These are phyloP conservation scores for grape (Vitis vinifera) DNA, from an alignment of 164 flowering plant species.

Conservation along the genomic window DNA sequence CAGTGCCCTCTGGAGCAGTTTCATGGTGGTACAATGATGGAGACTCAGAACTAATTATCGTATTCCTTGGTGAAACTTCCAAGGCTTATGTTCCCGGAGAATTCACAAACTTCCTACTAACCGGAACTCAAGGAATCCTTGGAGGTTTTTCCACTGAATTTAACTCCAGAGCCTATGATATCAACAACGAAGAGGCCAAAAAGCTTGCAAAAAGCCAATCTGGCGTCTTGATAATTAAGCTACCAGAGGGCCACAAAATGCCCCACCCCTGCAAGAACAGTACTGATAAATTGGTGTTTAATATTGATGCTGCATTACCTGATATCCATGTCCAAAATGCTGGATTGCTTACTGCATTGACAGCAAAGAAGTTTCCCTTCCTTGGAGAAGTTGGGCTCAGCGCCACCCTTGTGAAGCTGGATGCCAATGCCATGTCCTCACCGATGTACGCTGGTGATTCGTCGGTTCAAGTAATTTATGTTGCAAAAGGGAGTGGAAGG, in stretches of 20 bases:
- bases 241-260: constrained; percentile 10
- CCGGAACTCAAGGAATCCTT: constrained; percentile 9
- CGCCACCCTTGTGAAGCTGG: constrained; percentile 19
- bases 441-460: constrained; percentile 19
- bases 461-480: constrained; percentile 22
- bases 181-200: constrained; percentile 11
- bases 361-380: constrained; percentile 12
- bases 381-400: constrained; percentile 30
- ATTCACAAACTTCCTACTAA: too few relatives aligned
- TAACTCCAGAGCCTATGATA: constrained; percentile 5
- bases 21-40: too few relatives aligned
- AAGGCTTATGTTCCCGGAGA: too few relatives aligned
- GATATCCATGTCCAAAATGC: constrained; percentile 13
- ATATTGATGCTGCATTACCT: constrained; percentile 2
- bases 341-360: constrained; percentile 8
- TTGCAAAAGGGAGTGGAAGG: constrained; percentile 27
- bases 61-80: too few relatives aligned
- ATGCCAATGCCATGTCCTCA: constrained; percentile 14
- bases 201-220: constrained; percentile 26
- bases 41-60: too few relatives aligned
- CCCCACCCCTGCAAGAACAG: constrained; percentile 11
- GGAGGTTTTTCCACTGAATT: constrained; percentile 25
- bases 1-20: too few relatives aligned
- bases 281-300: not conserved
- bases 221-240: constrained; percentile 20